These are phyloP conservation scores for Picea sitchensis DNA, from an alignment of 75 land plant genomes.

Conservation along the genomic window DNA sequence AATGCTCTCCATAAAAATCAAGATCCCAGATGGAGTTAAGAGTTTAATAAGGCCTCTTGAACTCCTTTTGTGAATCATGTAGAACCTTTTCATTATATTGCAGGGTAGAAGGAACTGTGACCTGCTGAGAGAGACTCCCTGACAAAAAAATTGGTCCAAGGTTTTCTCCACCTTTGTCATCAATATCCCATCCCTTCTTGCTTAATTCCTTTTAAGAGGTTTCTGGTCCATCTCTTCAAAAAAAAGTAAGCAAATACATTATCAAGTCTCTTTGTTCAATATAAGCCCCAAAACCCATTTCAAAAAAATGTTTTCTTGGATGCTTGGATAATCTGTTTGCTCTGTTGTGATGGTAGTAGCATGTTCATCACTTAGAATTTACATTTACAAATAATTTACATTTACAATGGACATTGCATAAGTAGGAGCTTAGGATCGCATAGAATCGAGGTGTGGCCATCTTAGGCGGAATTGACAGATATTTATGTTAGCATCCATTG, in stretches of 20 bases:
- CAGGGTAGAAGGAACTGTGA: conserved; percentile 13
- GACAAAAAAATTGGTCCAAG: conserved; percentile 19
- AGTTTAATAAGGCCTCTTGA: conserved; percentile 19
- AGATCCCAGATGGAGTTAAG: not conserved
- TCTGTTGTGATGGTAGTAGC: no score
- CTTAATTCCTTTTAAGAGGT: not conserved
- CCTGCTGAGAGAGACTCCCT: conserved; percentile 25
- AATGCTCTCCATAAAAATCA: not conserved
- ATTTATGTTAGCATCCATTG: no score
- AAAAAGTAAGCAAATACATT: conserved; percentile 17
- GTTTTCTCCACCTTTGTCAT: not conserved
- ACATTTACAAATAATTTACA: no score
- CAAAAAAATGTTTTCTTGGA: no score
- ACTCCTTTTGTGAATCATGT: conserved; percentile 20
- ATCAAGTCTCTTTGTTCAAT: conserved; percentile 24
- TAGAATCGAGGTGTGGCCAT: no score
- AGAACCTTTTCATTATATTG: conserved; percentile 25
- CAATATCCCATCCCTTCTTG: conserved; percentile 11
- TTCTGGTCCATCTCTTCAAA: conserved; percentile 15
- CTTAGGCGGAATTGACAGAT: no score
- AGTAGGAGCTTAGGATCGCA: no score
- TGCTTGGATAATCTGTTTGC: no score
- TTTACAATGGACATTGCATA: no score
- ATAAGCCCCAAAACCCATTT: conserved; percentile 1
- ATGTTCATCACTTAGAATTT: no score